Evolutionary conservation across 306 rosid genomes (phyloP).

Genomic region (Abrus precatorius): DNA sequence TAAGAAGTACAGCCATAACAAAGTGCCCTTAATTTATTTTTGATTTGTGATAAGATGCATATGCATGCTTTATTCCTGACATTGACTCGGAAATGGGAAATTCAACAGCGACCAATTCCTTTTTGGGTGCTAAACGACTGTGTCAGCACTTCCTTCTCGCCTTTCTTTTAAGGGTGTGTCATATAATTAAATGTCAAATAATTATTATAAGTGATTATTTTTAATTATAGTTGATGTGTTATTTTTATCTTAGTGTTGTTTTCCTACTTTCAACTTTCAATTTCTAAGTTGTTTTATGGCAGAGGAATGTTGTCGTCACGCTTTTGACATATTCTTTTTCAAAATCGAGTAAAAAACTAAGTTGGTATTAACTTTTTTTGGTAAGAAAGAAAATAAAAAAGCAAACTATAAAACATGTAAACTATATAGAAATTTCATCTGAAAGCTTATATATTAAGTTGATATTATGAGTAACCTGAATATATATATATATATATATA

Average conservation of each 20-base stretch:
- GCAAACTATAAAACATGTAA: no score
- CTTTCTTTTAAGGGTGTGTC: not conserved
- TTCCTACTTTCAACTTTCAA: conserved; percentile 27
- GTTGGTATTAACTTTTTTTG: no score
- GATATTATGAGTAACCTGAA: not conserved
- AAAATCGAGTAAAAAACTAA: no score
- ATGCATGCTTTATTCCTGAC: not conserved
- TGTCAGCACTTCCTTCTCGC: not conserved
- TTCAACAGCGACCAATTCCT: not conserved
- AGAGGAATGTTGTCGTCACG: not conserved
- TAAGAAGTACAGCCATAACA: conserved; percentile 11
- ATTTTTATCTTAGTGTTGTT: not conserved
- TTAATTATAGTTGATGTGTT: not conserved
- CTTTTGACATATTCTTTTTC: not conserved
- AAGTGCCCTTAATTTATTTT: not conserved
- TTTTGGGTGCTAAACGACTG: conserved; percentile 31
- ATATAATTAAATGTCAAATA: not conserved
- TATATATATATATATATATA: no score
- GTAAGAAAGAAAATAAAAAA: no score
- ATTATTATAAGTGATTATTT: not conserved
- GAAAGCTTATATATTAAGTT: no score
- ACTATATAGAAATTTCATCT: no score
- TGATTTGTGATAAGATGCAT: not conserved
- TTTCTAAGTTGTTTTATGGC: not conserved
- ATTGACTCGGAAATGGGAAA: not conserved